These are phyloP conservation scores for Saksenaea oblongispora DNA, from an alignment of 371 early-diverging fungal species.

Conservation along the genomic window DNA sequence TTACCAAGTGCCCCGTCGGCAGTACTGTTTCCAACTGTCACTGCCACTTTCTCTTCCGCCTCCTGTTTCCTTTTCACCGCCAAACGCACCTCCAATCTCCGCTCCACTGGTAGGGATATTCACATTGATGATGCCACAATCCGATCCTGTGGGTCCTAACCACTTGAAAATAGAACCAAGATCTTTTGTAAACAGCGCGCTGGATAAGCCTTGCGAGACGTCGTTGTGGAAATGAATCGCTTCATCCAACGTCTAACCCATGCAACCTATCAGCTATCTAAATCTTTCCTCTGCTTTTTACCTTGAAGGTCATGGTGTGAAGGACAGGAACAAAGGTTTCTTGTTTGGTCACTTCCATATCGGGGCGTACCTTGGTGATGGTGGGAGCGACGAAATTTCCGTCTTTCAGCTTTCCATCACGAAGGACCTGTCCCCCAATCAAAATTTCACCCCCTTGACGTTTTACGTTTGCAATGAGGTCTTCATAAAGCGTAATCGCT, in stretches of 20 bases:
- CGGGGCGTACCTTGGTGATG: slow-evolving; percentile 76
- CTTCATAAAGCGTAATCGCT: slow-evolving; percentile 79
- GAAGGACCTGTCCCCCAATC: slow-evolving; percentile 79
- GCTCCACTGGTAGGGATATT: slow-evolving; percentile 98
- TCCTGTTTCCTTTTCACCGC: slow-evolving; percentile 97
- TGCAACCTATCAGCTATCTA: not conserved
- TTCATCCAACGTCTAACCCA: slow-evolving; percentile 71
- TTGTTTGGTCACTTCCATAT: slow-evolving; percentile 84
- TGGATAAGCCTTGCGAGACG: slow-evolving; percentile 89
- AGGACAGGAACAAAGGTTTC: slow-evolving; percentile 97
- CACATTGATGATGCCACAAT: slow-evolving; percentile 97
- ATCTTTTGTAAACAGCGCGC: slow-evolving; percentile 84
- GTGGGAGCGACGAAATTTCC: slow-evolving; percentile 96
- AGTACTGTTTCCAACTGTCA: slow-evolving; percentile 96
- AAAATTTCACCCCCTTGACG: slow-evolving; percentile 88
- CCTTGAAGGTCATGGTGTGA: slow-evolving; percentile 83
- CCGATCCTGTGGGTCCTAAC: slow-evolving; percentile 92
- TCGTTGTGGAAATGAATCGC: slow-evolving; percentile 89
- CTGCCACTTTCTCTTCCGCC: slow-evolving; percentile 95
- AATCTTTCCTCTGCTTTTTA: slow-evolving; percentile 14
- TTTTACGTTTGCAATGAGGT: slow-evolving; percentile 76
- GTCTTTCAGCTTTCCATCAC: slow-evolving; percentile 32
- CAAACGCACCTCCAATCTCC: slow-evolving; percentile 98
- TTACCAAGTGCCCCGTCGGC: slow-evolving; percentile 66
- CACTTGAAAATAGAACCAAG: slow-evolving; percentile 90